Base-by-base conservation (phyloP, 805 yeast species). In the Tetrapisispora namnaoensis region DNA sequence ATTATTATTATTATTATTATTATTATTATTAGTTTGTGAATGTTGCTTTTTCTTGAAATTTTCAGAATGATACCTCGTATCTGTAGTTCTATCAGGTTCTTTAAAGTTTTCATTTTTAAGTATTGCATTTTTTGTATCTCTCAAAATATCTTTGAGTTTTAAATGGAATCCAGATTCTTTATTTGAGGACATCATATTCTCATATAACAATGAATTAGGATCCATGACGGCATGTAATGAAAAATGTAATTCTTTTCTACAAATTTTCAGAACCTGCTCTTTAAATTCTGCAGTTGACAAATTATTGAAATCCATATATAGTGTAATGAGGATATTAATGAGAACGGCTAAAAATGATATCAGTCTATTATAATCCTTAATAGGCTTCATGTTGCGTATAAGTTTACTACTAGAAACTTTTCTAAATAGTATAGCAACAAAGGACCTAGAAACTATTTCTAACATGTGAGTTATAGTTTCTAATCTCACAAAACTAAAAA, bases 271-370 rank as follows among this genome's bases (percentile, higher is more conserved):
- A 59, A 84, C 79, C 55, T 82, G 76, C 53, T 81, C 44, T 5
- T 16, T 42, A 18, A 42, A 42, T 20, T 85, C 90, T 16, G 68
- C 72, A 2, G 77, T 68, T 1, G 88, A 83, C 49, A 80, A 41
- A 10, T 35, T 20, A 22, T 44, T 37, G 3, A 38, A n/a, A 6
- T 47, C 48, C 42, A 53, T 48, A 38, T 45, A 58, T 4, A 51
- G 47, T 27, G 51, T 34, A 14, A 57, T 37, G 37, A 55, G 44
- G 14, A 56, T 50, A 42, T 57, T 58, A 22, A 53, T 27, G 4
- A 54, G 46, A 8, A 61, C 49, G 14, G 57, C 49, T 5, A 59
- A 37, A 44, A 60, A 56, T 10, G 56, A 52, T 3, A 53, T 16
- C 4, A 51, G 27, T 27, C 61, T 51, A 27, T 47, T 45, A 39